These are phyloP conservation scores for Trametes sanguinea DNA, from an alignment of 768 basidiomycete species.

Conservation along the genomic window DNA sequence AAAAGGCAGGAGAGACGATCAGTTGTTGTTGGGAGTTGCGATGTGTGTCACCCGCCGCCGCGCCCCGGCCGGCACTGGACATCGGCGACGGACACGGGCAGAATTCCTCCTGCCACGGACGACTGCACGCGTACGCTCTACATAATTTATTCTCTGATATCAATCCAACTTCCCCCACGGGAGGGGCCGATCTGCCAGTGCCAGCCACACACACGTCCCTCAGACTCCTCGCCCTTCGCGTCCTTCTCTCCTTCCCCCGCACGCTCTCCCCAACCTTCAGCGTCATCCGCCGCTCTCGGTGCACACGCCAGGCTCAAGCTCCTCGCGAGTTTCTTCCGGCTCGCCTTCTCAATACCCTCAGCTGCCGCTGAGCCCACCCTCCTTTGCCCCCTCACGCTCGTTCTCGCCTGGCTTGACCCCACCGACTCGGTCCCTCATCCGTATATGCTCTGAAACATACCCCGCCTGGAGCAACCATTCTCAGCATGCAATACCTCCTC, in stretches of 20 bases:
- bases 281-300: not conserved
- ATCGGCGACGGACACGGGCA: not conserved
- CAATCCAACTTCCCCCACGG: not conserved
- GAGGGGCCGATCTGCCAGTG: not conserved
- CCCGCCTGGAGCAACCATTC: slow-evolving; percentile 12
- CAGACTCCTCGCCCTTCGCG: not conserved
- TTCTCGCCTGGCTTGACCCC: slow-evolving; percentile 5
- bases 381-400: slow-evolving; percentile 11
- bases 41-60: not conserved
- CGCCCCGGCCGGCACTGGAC: not conserved
- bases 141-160: slow-evolving; percentile 1
- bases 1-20: slow-evolving; percentile 1
- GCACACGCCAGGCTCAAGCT: not conserved
- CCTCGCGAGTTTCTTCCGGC: slow-evolving; percentile 13
- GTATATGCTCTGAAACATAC: slow-evolving; percentile 17
- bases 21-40: not conserved
- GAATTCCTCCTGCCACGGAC: not conserved
- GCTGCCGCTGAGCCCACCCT: slow-evolving; percentile 17
- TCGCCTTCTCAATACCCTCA: slow-evolving; percentile 5
- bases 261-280: not conserved
- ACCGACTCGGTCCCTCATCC: not conserved
- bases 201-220: not conserved
- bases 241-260: slow-evolving; percentile 3
- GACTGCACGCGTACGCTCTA: not conserved
- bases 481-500: slow-evolving; percentile 29